These are phyloP conservation scores for Populus trichocarpa DNA, from an alignment of 441 rosid species.

Conservation along the genomic window DNA sequence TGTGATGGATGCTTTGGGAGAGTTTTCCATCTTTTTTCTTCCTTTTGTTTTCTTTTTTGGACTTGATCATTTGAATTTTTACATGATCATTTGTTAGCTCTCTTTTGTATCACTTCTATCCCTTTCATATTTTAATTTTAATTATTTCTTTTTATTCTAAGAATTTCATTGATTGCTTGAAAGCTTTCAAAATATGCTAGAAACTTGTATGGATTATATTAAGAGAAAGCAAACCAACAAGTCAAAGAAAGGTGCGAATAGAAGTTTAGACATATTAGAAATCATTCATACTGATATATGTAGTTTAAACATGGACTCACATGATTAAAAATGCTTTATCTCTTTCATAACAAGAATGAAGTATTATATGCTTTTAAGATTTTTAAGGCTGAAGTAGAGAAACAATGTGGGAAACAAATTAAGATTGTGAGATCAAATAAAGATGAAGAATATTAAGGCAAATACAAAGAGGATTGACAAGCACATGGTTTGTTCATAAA, in stretches of 20 bases:
- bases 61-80: too few species aligned
- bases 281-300: not conserved
- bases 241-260: not conserved
- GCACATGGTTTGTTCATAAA: not conserved
- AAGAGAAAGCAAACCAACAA: not conserved
- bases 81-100: too few species aligned
- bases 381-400: not conserved
- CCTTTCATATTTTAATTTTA: not conserved
- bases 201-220: not conserved
- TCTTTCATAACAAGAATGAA: slow-evolving; percentile 8
- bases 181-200: not conserved
- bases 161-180: too few species aligned
- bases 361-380: slow-evolving; percentile 3
- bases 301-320: not conserved
- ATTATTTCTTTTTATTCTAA: too few species aligned
- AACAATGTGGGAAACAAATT: not conserved
- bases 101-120: too few species aligned
- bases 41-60: too few species aligned
- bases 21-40: too few species aligned
- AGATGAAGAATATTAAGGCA: not conserved
- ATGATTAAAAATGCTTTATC: not conserved
- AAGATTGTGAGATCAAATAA: not conserved
- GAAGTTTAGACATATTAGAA: not conserved
- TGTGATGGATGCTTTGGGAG: too few species aligned
- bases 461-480: not conserved